These are phyloP conservation scores for Metarhizium brunneum DNA, from an alignment of 2,329 filamentous ascomycete species.

Conservation along the genomic window DNA sequence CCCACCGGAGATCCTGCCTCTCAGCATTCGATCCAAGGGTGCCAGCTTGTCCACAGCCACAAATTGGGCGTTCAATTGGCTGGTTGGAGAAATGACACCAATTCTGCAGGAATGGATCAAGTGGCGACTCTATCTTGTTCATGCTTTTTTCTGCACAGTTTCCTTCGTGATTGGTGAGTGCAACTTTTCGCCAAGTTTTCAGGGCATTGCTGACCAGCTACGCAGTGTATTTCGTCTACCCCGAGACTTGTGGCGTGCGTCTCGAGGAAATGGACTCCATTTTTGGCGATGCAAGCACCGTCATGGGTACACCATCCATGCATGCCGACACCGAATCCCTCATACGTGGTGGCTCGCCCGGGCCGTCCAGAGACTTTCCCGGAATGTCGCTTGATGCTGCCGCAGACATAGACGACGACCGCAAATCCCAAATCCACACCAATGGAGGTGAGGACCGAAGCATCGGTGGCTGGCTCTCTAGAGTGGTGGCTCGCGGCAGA, in stretches of 20 bases:
- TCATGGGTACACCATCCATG: conserved; percentile 66
- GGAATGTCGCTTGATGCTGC: conserved; percentile 69
- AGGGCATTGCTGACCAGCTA: conserved; percentile 10
- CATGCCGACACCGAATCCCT: conserved; percentile 71
- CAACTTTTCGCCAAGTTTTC: neutral
- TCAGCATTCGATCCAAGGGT: conserved; percentile 95
- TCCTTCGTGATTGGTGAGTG: conserved; percentile 92
- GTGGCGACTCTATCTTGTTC: conserved; percentile 89
- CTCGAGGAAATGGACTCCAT: conserved; percentile 94
- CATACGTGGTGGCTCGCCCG: conserved; percentile 65
- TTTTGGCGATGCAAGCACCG: conserved; percentile 86
- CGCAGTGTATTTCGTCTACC: conserved; percentile 92
- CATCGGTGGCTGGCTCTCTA: conserved; percentile 41
- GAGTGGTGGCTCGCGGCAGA: conserved; percentile 29
- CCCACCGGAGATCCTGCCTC: conserved; percentile 92
- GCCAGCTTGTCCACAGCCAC: conserved; percentile 91
- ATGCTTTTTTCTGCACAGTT: conserved; percentile 91
- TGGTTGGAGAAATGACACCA: conserved; percentile 91
- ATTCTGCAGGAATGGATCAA: conserved; percentile 84
- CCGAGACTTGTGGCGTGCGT: conserved; percentile 89
- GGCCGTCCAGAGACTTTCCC: conserved; percentile 62
- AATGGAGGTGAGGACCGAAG: conserved; percentile 28
- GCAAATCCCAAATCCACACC: conserved; percentile 29
- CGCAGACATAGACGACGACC: conserved; percentile 48
- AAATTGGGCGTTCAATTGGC: conserved; percentile 98